phyloP scores from a whole-genome alignment of 495 filamentous ascomycete genomes.

The Aspergillus avenaceus region DNA sequence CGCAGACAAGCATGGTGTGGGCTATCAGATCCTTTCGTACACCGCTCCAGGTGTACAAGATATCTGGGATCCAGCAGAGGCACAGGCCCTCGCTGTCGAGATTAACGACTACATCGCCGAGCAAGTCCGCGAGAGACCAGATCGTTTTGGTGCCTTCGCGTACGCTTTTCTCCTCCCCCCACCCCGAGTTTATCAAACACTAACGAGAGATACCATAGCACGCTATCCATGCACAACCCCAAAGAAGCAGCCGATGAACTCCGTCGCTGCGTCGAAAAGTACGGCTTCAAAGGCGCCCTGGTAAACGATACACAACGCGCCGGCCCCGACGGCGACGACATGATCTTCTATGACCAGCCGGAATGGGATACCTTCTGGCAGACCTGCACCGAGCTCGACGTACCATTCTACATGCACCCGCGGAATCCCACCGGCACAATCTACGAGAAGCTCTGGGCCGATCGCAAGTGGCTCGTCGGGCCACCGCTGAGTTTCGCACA shows the following conservation, averaged over 20 bases:
- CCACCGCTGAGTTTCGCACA: conserved; percentile 46
- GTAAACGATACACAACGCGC: conserved; percentile 55
- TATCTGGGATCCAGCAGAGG: conserved; percentile 44
- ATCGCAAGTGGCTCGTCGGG: conserved; percentile 46
- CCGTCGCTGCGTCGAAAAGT: conserved; percentile 48
- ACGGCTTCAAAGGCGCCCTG: conserved; percentile 56
- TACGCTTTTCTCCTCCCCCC: conserved; percentile 10
- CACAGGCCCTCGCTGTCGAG: conserved; percentile 40
- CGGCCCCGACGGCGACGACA: conserved; percentile 47
- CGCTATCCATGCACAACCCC: conserved; percentile 53
- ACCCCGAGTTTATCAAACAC: background rate
- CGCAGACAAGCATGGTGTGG: conserved; percentile 56
- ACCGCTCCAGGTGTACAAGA: conserved; percentile 57
- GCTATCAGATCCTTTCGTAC: conserved; percentile 55
- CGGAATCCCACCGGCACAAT: conserved; percentile 44
- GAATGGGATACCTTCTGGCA: conserved; percentile 57
- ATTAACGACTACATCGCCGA: conserved; percentile 57
- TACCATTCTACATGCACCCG: conserved; percentile 62
- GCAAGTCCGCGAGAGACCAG: conserved; percentile 45
- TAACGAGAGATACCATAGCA: conserved; percentile 18
- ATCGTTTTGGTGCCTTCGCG: conserved; percentile 56
- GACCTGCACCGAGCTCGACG: conserved; percentile 52
- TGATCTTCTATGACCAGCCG: conserved; percentile 56
- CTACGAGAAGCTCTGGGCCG: conserved; percentile 47
- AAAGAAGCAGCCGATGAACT: conserved; percentile 52